Base-by-base conservation (phyloP, 169 alveolate species). In the Plasmodium vivax region DNA sequence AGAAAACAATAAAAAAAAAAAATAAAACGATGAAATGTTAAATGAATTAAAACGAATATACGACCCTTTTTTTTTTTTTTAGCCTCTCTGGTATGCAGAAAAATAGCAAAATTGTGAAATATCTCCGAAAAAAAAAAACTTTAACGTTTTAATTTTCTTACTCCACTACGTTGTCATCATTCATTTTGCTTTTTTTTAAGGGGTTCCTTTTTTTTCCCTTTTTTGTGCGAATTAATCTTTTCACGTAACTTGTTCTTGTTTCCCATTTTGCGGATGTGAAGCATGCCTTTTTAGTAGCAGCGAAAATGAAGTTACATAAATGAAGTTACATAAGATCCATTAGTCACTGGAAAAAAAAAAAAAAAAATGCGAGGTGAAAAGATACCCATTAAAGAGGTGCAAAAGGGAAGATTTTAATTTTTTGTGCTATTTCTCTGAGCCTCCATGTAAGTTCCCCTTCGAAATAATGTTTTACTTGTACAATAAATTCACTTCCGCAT, bases 391-490 rank as follows among this genome's bases (percentile, higher is more conserved):
- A 75, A 75, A 75, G 14, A 16, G 85, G 74, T 80, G 85, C 27
- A 41, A 19, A 79, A 47, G 23, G 38, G 85, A 41, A 43, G 47
- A 23, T 12, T 32, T 80, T 41, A 14, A n/a, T 80, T 80, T 80
- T 80, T n/a, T 80, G 51, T 80, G 4, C 45, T 43, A 23, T 16
- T 43, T n/a, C 23, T 80, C 30, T 79, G 71, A 23, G 30, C 72
- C 34, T 79, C 51, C 34, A 41, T 79, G 54, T 79, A 41, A 27
- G 14, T 79, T 12, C 19, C n/a, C 36, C 51, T 41, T 32, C 14
- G n/a, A 41, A 16, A 54, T 45, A 82, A 84, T 84, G 93, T 84
- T 84, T 84, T 85, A 30, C 41, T 85, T 85, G 73, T 75, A 85
- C 54, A 85, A 75, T 54, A 85, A 85, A 51, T 9, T 85, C 27